phyloP scores from a whole-genome alignment of 805 yeast species.

The Lipomyces mesembrius region DNA sequence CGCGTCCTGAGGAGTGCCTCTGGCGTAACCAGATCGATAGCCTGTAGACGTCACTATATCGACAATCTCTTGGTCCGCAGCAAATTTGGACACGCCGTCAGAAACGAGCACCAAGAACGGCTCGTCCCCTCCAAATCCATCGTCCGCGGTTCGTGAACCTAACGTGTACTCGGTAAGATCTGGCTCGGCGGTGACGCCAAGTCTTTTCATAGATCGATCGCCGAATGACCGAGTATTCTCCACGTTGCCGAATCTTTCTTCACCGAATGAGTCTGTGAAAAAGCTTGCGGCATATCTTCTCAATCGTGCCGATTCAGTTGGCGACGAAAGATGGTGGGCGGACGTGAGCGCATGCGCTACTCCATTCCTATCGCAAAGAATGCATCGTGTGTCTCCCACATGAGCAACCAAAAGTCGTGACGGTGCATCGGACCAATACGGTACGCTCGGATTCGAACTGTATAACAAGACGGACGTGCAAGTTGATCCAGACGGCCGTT shows the following conservation, averaged over 20 bases:
- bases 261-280: constrained; percentile 90
- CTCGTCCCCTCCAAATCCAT: constrained; percentile 41
- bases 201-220: constrained; percentile 75
- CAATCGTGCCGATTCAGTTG: constrained; percentile 74
- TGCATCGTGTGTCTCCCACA: constrained; percentile 88
- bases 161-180: constrained; percentile 72
- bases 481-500: constrained; percentile 64
- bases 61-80: constrained; percentile 88
- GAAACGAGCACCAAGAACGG: constrained; percentile 79
- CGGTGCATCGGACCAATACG: constrained; percentile 67
- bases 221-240: constrained; percentile 97
- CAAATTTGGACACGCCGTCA: constrained; percentile 83
- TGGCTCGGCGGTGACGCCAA: constrained; percentile 92
- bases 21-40: constrained; percentile 48
- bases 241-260: constrained; percentile 75
- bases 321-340: constrained; percentile 86
- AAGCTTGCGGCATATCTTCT: constrained; percentile 65
- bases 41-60: constrained; percentile 68
- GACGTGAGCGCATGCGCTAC: constrained; percentile 76
- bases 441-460: constrained; percentile 46
- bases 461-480: constrained; percentile 68
- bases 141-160: constrained; percentile 54
- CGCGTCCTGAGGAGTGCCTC: constrained; percentile 82
- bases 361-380: constrained; percentile 82
- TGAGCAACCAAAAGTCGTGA: constrained; percentile 80